phyloP scores from a whole-genome alignment of 495 filamentous ascomycete species.

The Aspergillus nidulans region DNA sequence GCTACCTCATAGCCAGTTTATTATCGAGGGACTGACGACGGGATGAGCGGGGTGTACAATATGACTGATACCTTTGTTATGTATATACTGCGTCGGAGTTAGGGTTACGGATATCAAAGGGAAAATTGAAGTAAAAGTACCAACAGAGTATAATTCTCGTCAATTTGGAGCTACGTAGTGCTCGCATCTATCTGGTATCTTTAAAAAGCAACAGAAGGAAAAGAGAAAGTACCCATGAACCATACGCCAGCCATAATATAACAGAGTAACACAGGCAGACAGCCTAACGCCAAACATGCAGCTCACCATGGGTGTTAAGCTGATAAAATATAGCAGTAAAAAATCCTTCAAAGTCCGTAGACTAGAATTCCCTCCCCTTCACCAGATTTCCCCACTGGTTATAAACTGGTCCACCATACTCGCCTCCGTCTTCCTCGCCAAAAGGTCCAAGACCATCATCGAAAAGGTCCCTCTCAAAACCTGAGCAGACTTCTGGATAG shows the following conservation, averaged over 20 bases:
- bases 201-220: neutral
- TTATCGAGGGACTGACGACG: neutral
- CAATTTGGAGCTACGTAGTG: conserved; percentile 3
- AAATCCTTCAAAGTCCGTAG: neutral
- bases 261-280: neutral
- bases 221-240: neutral
- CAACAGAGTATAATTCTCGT: neutral
- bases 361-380: conserved; percentile 31
- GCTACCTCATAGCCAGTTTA: neutral
- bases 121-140: neutral
- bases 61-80: neutral
- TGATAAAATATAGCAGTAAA: neutral
- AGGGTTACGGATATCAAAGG: neutral
- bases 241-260: conserved; percentile 6
- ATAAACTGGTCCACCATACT: conserved; percentile 56
- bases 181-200: conserved; percentile 12
- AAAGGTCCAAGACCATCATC: conserved; percentile 37
- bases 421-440: conserved; percentile 59
- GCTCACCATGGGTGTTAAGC: neutral
- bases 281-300: conserved; percentile 5
- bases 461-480: conserved; percentile 48
- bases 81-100: conserved; percentile 1
- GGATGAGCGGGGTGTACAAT: neutral
- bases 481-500: conserved; percentile 51
- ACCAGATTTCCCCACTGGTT: conserved; percentile 40